Conservation (phyloP, 106 monocot species). For the Chionographis japonica region DNA sequence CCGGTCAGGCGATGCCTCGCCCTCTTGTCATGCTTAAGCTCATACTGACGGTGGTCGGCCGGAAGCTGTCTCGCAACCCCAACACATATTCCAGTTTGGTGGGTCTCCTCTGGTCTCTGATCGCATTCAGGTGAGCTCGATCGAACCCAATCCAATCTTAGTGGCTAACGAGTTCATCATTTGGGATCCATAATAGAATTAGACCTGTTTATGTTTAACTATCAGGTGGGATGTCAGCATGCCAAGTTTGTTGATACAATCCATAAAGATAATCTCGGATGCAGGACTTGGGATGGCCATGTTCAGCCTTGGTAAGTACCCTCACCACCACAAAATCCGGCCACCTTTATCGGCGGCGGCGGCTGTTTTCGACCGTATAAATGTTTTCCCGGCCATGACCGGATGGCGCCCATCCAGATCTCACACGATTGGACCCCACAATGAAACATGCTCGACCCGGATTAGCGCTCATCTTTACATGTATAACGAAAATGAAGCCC, state of each 20-base stretch:
- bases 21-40: slow-evolving; percentile 36
- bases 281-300: slow-evolving; percentile 72
- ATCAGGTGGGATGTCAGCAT: slow-evolving; percentile 36
- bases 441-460: no score
- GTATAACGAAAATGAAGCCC: no score
- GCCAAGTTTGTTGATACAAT: slow-evolving; percentile 36
- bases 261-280: slow-evolving; percentile 53
- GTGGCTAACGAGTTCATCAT: background rate
- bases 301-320: slow-evolving; percentile 41
- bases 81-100: slow-evolving; percentile 59
- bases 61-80: slow-evolving; percentile 54
- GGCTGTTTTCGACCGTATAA: no score
- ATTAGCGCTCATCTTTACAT: no score
- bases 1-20: slow-evolving; percentile 35
- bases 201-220: background rate
- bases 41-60: slow-evolving; percentile 38
- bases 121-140: slow-evolving; percentile 40
- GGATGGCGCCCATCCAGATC: no score
- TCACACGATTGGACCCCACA: no score
- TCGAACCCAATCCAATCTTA: no score
- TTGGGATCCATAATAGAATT: no score
- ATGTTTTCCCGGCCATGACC: no score
- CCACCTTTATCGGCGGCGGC: background rate
- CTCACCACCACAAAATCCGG: background rate
- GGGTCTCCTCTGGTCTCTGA: slow-evolving; percentile 53